Evolutionary conservation across 2,329 filamentous ascomycete genomes (phyloP).

Genomic region (Ceratocystis ficicola): DNA sequence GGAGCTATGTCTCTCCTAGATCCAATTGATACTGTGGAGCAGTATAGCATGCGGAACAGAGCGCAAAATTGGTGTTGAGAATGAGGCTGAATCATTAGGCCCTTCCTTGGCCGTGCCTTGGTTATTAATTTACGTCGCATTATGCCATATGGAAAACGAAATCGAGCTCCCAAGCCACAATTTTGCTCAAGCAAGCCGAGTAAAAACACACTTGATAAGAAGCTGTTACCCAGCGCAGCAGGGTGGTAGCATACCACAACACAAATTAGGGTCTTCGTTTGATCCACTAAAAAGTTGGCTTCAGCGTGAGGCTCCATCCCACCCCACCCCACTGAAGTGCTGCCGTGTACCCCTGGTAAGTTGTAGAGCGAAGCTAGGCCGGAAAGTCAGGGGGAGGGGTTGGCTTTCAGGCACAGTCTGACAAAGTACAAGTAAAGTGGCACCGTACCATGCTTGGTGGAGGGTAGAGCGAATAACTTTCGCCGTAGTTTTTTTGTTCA

Average conservation of each 20-base stretch:
- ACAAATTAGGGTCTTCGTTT: background rate
- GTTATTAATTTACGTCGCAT: background rate
- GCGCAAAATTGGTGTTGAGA: background rate
- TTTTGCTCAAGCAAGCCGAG: too few species aligned
- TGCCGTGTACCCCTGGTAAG: background rate
- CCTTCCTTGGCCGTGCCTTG: background rate
- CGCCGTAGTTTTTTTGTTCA: too few species aligned
- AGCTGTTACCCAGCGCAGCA: too few species aligned
- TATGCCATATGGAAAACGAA: too few species aligned
- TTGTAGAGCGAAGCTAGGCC: background rate
- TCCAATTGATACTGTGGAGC: too few species aligned
- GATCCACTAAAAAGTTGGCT: background rate
- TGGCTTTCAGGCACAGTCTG: constrained; percentile 6
- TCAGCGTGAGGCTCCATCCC: background rate
- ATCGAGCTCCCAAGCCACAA: too few species aligned
- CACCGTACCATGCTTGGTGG: too few species aligned
- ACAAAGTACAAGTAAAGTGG: background rate
- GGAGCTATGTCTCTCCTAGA: too few species aligned
- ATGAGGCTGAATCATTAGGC: background rate
- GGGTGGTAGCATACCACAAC: too few species aligned
- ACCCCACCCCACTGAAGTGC: too few species aligned
- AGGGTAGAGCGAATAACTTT: too few species aligned
- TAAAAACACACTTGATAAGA: too few species aligned
- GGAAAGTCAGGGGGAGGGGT: background rate
- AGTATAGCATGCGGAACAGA: background rate